These are phyloP conservation scores for Fraxinus baroniana DNA, from an alignment of 305 asterid species.

Conservation along the genomic window DNA sequence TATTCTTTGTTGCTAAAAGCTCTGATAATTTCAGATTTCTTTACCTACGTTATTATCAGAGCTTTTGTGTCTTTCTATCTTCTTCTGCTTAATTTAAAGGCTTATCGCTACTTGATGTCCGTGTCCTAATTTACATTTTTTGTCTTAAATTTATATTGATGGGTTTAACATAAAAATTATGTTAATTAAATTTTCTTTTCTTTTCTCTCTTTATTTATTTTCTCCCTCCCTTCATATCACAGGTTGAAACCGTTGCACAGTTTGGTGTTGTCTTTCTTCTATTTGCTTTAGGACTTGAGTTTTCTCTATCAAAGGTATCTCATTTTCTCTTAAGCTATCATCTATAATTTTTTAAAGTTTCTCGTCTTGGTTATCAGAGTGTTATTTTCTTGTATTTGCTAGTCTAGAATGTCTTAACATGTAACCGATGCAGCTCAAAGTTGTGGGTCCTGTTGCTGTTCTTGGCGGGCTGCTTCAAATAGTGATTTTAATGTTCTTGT, in stretches of 20 bases:
- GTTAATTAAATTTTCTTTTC: constrained; percentile 3
- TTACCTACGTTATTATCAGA: neutral
- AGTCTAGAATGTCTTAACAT: constrained; percentile 28
- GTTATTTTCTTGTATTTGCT: constrained; percentile 12
- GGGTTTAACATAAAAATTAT: neutral
- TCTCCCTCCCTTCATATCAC: constrained; percentile 25
- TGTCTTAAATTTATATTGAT: neutral
- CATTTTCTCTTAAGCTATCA: constrained; percentile 11
- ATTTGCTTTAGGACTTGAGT: constrained; percentile 96
- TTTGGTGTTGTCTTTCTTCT: constrained; percentile 98
- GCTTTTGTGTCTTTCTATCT: neutral
- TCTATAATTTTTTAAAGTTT: neutral
- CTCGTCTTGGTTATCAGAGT: neutral
- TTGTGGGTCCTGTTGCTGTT: constrained; percentile 95
- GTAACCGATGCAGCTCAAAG: constrained; percentile 66
- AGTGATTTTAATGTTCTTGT: constrained; percentile 60
- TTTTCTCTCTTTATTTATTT: constrained; percentile 2
- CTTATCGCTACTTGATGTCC: neutral
- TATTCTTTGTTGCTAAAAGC: neutral
- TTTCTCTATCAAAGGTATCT: constrained; percentile 82
- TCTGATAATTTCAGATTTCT: neutral
- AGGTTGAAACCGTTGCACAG: constrained; percentile 99
- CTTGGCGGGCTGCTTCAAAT: constrained; percentile 93
- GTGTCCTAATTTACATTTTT: neutral
- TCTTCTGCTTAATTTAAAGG: neutral